Evolutionary conservation across 2,329 filamentous ascomycete species (phyloP), one percentile per base, ranked within the genome.

Genomic region (Fusarium albosuccineum): DNA sequence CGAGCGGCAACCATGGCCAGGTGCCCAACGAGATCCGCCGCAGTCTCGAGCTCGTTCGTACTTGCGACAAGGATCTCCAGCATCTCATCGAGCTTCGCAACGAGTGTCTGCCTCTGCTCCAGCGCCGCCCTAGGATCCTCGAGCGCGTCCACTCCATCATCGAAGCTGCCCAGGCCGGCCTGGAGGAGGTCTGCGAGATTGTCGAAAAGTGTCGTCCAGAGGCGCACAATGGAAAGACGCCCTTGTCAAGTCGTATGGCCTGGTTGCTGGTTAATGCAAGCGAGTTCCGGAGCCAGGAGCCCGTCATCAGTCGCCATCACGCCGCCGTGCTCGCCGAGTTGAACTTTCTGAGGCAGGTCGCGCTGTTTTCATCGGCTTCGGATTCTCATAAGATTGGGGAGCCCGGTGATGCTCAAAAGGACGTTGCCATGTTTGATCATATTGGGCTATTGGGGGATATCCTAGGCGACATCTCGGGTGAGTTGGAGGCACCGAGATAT

Each of bases 11-110:
- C 27, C 60, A 70, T 17, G 70, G 68, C 6, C 73, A 75, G 10
- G 70, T 75, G 9, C 73, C 75, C 2, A 62, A 67, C 26, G 70
- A 73, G 5, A 70, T 77, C 17, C 68, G 72, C 2, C 65, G 66
- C 7, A 73, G 72, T 52, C 64, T 78, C 14, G 74, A 78, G 26
- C 75, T 78, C 8, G 73, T 78, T 0, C 68, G 72, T 6, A 75
- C 71, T n/a, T 78, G 75, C 51, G 62, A 78, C 30, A 54, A 57
- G 7, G 76, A 78, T 46, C 68, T 78, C 6, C 73, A 77, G 29
- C 71, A 75, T n/a, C 70, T 78, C 16, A 76, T 78, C 37, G 68
- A 72, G n/a, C 58, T 78, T 1, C 73, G 76, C 3, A 71, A 74
- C 16, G 64, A 74, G 27, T 71, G 70, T 22, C 62, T 77, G 3